Percentiles rank a stretch among this genome's conserved stretches.
Conservation (phyloP, 2,329 filamentous ascomycete species). For the Podosphaera leucotricha region DNA sequence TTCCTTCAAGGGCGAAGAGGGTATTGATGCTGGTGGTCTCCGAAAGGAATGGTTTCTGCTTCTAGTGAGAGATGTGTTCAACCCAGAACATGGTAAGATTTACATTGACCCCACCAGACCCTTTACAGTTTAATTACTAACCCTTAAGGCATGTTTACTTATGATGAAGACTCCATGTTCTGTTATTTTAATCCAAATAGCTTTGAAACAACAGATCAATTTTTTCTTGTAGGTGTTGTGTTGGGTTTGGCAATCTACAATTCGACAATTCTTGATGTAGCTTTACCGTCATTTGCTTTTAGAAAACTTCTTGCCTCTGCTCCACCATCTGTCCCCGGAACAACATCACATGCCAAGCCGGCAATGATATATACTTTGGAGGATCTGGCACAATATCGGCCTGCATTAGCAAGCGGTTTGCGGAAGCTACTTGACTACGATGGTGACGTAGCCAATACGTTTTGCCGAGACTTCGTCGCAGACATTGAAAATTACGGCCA, state of each 20-base stretch:
- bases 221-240: slow-evolving; percentile 70
- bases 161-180: slow-evolving; percentile 72
- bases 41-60: slow-evolving; percentile 90
- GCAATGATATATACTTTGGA: slow-evolving; percentile 53
- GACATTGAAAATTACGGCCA: slow-evolving; percentile 58
- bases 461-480: slow-evolving; percentile 61
- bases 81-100: slow-evolving; percentile 58
- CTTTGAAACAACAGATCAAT: slow-evolving; percentile 79
- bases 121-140: slow-evolving; percentile 4
- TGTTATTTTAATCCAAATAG: slow-evolving; percentile 87
- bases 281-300: slow-evolving; percentile 72
- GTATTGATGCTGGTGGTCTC: slow-evolving; percentile 69
- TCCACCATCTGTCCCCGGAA: slow-evolving; percentile 32
- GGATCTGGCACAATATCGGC: slow-evolving; percentile 64
- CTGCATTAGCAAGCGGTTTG: slow-evolving; percentile 50
- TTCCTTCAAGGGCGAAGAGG: slow-evolving; percentile 70
- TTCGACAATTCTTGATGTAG: slow-evolving; percentile 74
- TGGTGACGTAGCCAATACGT: slow-evolving; percentile 58
- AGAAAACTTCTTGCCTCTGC: slow-evolving; percentile 63
- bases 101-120: background rate
- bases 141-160: slow-evolving; percentile 56
- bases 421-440: slow-evolving; percentile 59
- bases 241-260: slow-evolving; percentile 86
- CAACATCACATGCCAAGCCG: slow-evolving; percentile 31
- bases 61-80: slow-evolving; percentile 71